Evolutionary conservation across 2,329 filamentous ascomycete species (phyloP), one percentile per base, ranked within the genome.

Genomic region (Fusarium sp.): DNA sequence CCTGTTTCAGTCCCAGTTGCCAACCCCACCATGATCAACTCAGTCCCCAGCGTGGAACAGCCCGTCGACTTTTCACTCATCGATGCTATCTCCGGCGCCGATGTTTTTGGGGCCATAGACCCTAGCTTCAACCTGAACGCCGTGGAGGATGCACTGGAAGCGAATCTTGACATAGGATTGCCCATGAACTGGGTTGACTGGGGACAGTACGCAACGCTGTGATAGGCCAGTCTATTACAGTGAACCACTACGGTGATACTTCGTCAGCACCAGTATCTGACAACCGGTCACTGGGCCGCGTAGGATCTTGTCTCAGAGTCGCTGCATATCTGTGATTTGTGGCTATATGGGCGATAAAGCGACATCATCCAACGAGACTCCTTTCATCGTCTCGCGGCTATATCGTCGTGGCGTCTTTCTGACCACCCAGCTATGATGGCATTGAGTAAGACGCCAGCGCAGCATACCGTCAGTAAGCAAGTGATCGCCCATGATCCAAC

Each of bases 41-140:
- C 75, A 7, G 70, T 75, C 0, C 64, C 74, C 5, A 77, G 76
- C 3, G 56, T 78, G 56, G 78, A 81, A 46, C 77, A 78, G 19
- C 64, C 75, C 3, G 76, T 83, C 8, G 82, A 85, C 62, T 81
- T 82, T 55, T 81, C 80, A 0, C 71, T 82, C 16, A 77, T 84
- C 6, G 82, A 84, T 42, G 77, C 81, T 4, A 77, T 83, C 26
- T 82, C 82, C 1, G 84, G 85, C 3, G 77, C 86, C n/a, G 85
- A 88, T 45, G 78, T 88, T 2, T 87, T 87, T 68, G 84, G 83
- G 5, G 82, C 86, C 44, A 86, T 88, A 26, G 86, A 86, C 50
- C 85, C 85, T 4, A 85, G 77, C 50, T 88, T 88, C 67, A 82
- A 88, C 51, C 69, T 88, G 2, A 81, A 81, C 25, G 85, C 85